Evolutionary conservation across 2,329 filamentous ascomycete genomes (phyloP), one percentile per base, ranked within the genome.

Genomic region (Penicillium sp.): DNA sequence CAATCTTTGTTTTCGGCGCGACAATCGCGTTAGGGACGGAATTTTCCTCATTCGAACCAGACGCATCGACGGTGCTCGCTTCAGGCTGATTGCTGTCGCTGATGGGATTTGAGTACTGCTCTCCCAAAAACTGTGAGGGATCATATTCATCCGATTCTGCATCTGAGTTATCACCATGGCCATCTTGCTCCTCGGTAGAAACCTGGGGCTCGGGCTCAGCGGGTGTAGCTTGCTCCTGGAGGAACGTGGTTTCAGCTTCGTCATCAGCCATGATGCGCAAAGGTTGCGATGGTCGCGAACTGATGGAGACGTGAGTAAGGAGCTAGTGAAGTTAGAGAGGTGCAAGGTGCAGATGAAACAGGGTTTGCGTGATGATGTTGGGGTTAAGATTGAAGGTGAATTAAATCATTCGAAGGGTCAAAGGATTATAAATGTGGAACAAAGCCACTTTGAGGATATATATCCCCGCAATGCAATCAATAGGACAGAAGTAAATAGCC

Each of bases 141-240:
- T 79, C 73, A 70, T 76, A 76, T 68, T 80, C 82, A 70, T 80
- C 76, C 63, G 77, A 76, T 64, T 75, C 74, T 62, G 72, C 77
- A 69, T 75, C 74, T 62, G 72, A 77, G 69, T 75, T 76, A 70
- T 77, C 76, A 71, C 76, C 69, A 66, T 77, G 76, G 71, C 76
- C 69, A 65, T 69, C 74, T 67, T 77, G 75, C 64, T 72, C 75
- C 76, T 78, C 81, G 58, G 74, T 72, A 56, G 63, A 59, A 53
- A 62, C 53, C 56, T 64, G 61, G 58, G 64, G 66, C 35, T 71
- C 66, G 50, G 64, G 66, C 35, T 71, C 66, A 49, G 68, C 66
- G 58, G 75, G 72, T 58, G 69, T 64, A 47, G 67, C 61, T 67
- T 80, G 75, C 35, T 75, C 73, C 59, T 74, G 68, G 52, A 80